These are phyloP conservation scores for Debaryomyces udenii DNA, from an alignment of 1,139 yeast species.

Conservation along the genomic window DNA sequence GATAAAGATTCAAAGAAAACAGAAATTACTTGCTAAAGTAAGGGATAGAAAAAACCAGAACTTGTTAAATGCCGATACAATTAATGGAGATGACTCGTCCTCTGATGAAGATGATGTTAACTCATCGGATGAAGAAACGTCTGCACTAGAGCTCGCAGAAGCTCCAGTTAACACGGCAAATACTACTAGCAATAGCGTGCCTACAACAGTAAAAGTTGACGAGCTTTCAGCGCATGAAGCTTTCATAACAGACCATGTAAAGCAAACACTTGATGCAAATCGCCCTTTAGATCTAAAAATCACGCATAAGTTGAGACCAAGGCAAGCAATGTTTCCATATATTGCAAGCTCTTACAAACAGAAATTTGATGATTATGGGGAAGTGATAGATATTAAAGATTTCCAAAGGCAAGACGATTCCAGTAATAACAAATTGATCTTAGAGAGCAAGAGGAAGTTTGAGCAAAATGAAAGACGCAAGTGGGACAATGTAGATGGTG, in stretches of 20 bases:
- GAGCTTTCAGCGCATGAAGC: constrained; percentile 47
- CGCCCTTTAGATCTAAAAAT: constrained; percentile 64
- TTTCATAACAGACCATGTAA: constrained; percentile 43
- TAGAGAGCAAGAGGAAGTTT: constrained; percentile 36
- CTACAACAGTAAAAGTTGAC: constrained; percentile 19
- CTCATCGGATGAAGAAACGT: constrained; percentile 15
- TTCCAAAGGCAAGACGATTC: constrained; percentile 63
- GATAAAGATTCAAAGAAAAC: constrained; percentile 46
- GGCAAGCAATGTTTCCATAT: constrained; percentile 78
- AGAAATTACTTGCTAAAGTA: constrained; percentile 54
- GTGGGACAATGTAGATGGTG: constrained; percentile 32
- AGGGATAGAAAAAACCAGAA: constrained; percentile 59
- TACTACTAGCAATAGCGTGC: constrained; percentile 11
- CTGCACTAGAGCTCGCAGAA: constrained; percentile 10
- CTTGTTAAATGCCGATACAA: constrained; percentile 48
- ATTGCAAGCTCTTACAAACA: constrained; percentile 54
- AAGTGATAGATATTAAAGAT: constrained; percentile 63
- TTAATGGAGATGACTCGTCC: constrained; percentile 40
- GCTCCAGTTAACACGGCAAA: constrained; percentile 14
- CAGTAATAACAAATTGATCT: constrained; percentile 38
- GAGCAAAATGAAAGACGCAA: constrained; percentile 36
- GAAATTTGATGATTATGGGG: constrained; percentile 86
- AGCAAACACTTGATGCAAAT: constrained; percentile 41
- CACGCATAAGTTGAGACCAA: constrained; percentile 56
- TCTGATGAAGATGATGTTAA: constrained; percentile 21